These are phyloP conservation scores for Lonicera japonica DNA, from an alignment of 129 eudicot species.

Conservation along the genomic window DNA sequence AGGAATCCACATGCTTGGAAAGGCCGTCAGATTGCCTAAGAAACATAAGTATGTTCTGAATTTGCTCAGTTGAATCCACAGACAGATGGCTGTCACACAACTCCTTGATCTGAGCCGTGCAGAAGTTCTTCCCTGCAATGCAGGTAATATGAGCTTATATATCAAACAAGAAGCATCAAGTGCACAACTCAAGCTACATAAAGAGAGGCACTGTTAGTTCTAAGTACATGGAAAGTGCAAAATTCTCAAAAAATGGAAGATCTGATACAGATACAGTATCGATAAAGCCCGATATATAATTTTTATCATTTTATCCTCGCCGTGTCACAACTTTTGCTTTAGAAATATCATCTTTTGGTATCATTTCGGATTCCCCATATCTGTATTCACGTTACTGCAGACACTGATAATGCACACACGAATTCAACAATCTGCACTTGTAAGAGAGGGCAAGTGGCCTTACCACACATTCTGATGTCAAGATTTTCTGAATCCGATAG, in stretches of 20 bases:
- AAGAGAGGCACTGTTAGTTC: neutral
- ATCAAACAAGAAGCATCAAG: neutral
- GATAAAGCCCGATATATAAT: too few species aligned
- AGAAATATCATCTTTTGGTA: too few species aligned
- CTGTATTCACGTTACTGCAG: too few species aligned
- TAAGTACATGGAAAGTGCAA: too few species aligned
- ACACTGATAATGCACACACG: neutral
- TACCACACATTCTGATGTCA: constrained; percentile 73
- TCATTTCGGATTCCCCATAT: too few species aligned
- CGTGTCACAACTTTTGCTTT: too few species aligned
- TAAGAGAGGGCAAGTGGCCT: neutral
- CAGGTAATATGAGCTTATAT: constrained; percentile 12
- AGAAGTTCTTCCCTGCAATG: constrained; percentile 73
- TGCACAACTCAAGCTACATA: constrained; percentile 6
- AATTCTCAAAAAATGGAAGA: neutral
- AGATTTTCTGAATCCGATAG: constrained; percentile 60
- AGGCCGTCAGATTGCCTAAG: constrained; percentile 69
- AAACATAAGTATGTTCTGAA: constrained; percentile 73
- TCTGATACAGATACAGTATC: neutral
- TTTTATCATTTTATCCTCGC: too few species aligned
- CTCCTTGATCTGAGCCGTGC: constrained; percentile 63
- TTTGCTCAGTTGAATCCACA: constrained; percentile 46
- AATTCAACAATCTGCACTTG: neutral
- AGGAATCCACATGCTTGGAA: constrained; percentile 71
- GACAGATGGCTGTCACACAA: constrained; percentile 37